A percentile compares a stretch with the other conserved stretches of the same genome.
Conservation (phyloP, 306 rosid species). For the Lathyrus oleraceus region DNA sequence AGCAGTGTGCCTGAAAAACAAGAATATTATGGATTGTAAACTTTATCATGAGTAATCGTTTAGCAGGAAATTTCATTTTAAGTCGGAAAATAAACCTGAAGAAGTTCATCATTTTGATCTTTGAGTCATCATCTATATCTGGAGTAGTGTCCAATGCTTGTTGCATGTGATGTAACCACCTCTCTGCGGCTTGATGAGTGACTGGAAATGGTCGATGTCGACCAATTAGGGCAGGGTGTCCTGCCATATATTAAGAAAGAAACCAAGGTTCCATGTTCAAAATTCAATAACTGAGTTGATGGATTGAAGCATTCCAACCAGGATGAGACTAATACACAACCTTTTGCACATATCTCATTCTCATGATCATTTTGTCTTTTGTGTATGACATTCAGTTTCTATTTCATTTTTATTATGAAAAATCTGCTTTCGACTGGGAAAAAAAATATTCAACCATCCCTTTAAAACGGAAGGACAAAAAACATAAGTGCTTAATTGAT, state of each 20-base stretch:
- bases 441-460: neutral
- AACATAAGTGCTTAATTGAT: neutral
- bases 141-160: slow-evolving; percentile 71
- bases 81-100: slow-evolving; percentile 53
- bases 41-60: neutral
- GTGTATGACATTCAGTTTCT: neutral
- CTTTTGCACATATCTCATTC: neutral
- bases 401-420: neutral
- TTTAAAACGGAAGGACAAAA: slow-evolving; percentile 8
- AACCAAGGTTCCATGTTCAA: slow-evolving; percentile 6
- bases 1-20: slow-evolving; percentile 73
- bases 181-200: slow-evolving; percentile 79
- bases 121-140: slow-evolving; percentile 82
- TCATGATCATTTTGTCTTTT: neutral
- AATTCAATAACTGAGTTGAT: neutral
- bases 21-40: neutral
- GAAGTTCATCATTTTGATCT: slow-evolving; percentile 74
- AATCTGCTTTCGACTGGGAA: neutral
- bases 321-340: slow-evolving; percentile 1
- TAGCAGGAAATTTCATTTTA: neutral
- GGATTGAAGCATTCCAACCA: neutral
- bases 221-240: slow-evolving; percentile 92
- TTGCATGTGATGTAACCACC: slow-evolving; percentile 95
- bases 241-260: slow-evolving; percentile 45
- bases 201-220: slow-evolving; percentile 92